phyloP scores from a whole-genome alignment of 805 yeast genomes.

The Saturnispora ahearnii region DNA sequence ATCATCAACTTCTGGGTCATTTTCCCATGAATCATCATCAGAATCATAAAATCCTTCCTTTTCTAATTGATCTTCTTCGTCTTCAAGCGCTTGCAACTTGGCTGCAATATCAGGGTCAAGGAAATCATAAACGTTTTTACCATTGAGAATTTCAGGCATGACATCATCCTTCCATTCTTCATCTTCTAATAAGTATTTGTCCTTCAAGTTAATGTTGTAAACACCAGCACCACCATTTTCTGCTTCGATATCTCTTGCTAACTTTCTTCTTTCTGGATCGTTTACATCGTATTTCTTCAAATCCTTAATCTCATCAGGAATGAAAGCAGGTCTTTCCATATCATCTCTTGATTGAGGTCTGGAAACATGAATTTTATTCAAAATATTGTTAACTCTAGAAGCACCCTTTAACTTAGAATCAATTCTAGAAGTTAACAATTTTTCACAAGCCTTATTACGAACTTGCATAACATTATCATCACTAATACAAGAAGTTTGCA shows the following conservation, averaged over 20 bases:
- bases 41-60: conserved; percentile 92
- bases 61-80: conserved; percentile 92
- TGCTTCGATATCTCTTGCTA: conserved; percentile 83
- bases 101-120: conserved; percentile 92
- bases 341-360: conserved; percentile 86
- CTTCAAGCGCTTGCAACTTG: conserved; percentile 90
- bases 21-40: conserved; percentile 58
- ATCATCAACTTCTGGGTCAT: conserved; percentile 52
- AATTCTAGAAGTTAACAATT: conserved; percentile 86
- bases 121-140: conserved; percentile 95
- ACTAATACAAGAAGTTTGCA: conserved; percentile 87
- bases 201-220: conserved; percentile 86
- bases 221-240: conserved; percentile 99
- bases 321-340: conserved; percentile 63
- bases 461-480: conserved; percentile 94
- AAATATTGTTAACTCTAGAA: conserved; percentile 76
- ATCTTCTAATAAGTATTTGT: conserved; percentile 83
- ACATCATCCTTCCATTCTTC: conserved; percentile 97
- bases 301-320: conserved; percentile 65
- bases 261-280: conserved; percentile 73
- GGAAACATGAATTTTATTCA: conserved; percentile 94
- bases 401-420: conserved; percentile 94
- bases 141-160: conserved; percentile 95
- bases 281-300: conserved; percentile 61
- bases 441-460: conserved; percentile 95